Evolutionary conservation across 169 alveolate species (phyloP).

Genomic region (Plasmodium gaboni): DNA sequence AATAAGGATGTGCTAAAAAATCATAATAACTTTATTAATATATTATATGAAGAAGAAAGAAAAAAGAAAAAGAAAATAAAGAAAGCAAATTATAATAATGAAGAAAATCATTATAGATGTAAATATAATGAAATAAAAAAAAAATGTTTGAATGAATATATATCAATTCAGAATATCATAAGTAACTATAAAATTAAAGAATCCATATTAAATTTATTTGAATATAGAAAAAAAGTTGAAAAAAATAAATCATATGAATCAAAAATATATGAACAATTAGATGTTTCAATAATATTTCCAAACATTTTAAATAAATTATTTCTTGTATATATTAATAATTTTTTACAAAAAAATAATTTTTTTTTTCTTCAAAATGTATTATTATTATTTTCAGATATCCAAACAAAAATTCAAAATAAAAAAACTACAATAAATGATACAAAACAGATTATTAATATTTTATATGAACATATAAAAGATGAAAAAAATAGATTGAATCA

Average conservation of each 20-base stretch:
- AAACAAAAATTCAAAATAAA: neutral
- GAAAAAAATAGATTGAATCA: neutral
- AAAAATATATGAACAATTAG: slow-evolving; percentile 1
- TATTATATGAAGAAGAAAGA: slow-evolving; percentile 47
- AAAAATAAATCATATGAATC: neutral
- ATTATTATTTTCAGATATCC: slow-evolving; percentile 60
- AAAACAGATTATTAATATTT: slow-evolving; percentile 5
- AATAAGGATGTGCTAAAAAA: neutral
- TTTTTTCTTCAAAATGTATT: slow-evolving; percentile 44
- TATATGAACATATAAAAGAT: slow-evolving; percentile 11
- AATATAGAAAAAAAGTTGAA: slow-evolving; percentile 25
- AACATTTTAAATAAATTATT: slow-evolving; percentile 39
- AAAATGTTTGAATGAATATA: slow-evolving; percentile 17
- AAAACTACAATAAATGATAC: neutral
- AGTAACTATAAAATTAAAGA: slow-evolving; percentile 44
- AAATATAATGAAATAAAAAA: neutral
- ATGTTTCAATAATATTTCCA: slow-evolving; percentile 18
- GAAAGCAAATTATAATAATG: neutral
- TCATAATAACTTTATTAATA: slow-evolving; percentile 25
- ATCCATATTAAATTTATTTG: slow-evolving; percentile 8
- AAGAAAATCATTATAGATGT: neutral
- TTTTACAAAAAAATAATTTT: slow-evolving; percentile 38
- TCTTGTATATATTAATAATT: slow-evolving; percentile 42
- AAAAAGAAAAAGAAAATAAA: slow-evolving; percentile 29
- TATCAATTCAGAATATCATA: slow-evolving; percentile 21